Conservation (phyloP, 2,329 filamentous ascomycete species). For the Phaeomoniella chlamydospora region DNA sequence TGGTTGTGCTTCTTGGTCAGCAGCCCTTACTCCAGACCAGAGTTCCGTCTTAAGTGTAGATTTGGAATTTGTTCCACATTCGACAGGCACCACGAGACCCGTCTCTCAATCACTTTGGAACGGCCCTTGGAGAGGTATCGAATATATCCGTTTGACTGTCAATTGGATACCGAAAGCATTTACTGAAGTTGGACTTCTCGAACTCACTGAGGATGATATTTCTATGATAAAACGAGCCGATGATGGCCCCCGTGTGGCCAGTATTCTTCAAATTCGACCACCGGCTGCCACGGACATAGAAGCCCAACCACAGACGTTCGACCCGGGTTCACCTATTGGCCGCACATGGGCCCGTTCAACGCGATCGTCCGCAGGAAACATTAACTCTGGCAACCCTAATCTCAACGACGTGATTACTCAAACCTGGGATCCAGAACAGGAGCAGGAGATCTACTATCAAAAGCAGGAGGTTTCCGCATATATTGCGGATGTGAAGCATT, state of each 20-base stretch:
- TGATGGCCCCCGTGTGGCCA: conserved; percentile 3
- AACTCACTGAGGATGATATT: neutral
- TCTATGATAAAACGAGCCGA: conserved; percentile 2
- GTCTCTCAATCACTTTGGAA: conserved; percentile 20
- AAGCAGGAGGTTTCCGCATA: conserved; percentile 18
- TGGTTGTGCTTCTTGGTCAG: conserved; percentile 41
- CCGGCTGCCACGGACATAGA: no score
- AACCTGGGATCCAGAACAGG: conserved; percentile 17
- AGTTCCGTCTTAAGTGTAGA: neutral
- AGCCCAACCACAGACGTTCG: no score
- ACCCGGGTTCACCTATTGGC: no score
- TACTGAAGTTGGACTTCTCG: conserved; percentile 1
- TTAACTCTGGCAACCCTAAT: no score
- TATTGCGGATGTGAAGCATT: conserved; percentile 12
- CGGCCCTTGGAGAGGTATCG: conserved; percentile 27
- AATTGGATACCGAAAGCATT: conserved; percentile 20
- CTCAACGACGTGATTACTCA: conserved; percentile 1
- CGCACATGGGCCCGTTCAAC: no score
- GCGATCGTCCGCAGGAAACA: no score
- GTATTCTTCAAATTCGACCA: neutral
- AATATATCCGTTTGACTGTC: conserved; percentile 24
- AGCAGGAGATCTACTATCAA: conserved; percentile 16
- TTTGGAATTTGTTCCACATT: neutral
- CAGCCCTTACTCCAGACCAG: conserved; percentile 25
- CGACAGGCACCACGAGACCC: neutral